Evolutionary conservation across 129 eudicot genomes (phyloP), one percentile per base, ranked within the genome.

Genomic region (Flaveria trinervia): DNA sequence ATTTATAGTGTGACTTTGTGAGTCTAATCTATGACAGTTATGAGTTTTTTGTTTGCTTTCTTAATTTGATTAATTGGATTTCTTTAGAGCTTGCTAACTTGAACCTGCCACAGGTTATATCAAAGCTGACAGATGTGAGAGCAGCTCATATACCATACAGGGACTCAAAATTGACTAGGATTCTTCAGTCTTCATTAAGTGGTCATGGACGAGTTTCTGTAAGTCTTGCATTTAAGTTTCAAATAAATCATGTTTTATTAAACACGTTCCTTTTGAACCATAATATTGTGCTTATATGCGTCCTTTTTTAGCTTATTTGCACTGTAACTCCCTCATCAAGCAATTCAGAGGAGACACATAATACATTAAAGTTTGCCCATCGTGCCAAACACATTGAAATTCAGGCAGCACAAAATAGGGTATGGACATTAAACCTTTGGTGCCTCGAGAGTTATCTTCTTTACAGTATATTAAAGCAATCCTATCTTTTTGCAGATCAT

Each of bases 141-240:
- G 88, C 96, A 59, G 72, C 84, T 66, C 98, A 94, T 77, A 74
- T 94, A 65, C 98, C 98, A 72, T 94, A 85, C 71, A 91, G 97
- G 82, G 93, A 94, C 80, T 94, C 98, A 23, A 94, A 94, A 77
- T 83, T 94, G 74, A 94, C 98, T 30, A 85, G 98, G 84, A 89
- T 93, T 51, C 92, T 94, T 69, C 97, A 94, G 70, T 89, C 98
- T 65, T 94, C 98, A 68, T 83, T 94, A 73, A 88, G 93, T 78
- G 98, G 98, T 70, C 97, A 94, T 77, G 98, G 98, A 48, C 85
- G 97, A 84, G 97, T 94, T 73, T 93, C 98, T 65, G 98, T 94
- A 87, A 89, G 98, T 81, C 41, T 77, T 50, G 12, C 54, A 60
- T 68, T 66, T 56, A 55, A 55, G 39, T 65, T 65, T 73, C 12